Evolutionary conservation across 2,329 filamentous ascomycete genomes (phyloP).

Genomic region (Aspergillus neotritici): DNA sequence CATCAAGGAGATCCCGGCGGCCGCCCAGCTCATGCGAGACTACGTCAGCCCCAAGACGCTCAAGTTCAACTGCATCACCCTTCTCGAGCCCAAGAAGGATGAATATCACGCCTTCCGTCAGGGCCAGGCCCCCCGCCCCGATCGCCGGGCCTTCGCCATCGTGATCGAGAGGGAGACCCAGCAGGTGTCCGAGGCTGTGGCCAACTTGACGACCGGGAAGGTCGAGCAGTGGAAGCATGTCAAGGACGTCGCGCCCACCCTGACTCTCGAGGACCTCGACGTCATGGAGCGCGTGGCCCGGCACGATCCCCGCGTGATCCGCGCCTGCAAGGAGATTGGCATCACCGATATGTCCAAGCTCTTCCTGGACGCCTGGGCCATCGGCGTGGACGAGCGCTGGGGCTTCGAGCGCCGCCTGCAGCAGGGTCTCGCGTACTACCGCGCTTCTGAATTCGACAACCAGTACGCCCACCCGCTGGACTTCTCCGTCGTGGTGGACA

Average conservation of each 20-base stretch:
- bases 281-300: too few species aligned
- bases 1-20: constrained; percentile 16
- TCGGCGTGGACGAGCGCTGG: constrained; percentile 34
- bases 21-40: neutral
- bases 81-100: constrained; percentile 44
- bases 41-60: constrained; percentile 10
- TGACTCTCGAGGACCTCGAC: too few species aligned
- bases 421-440: constrained; percentile 32
- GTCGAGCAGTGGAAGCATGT: constrained; percentile 1
- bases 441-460: constrained; percentile 25
- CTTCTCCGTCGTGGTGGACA: constrained; percentile 23
- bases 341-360: constrained; percentile 34
- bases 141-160: constrained; percentile 42
- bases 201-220: constrained; percentile 11
- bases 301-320: constrained; percentile 16
- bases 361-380: constrained; percentile 33
- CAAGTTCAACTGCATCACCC: constrained; percentile 47
- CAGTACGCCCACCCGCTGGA: constrained; percentile 29
- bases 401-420: constrained; percentile 30
- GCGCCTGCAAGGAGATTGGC: constrained; percentile 31
- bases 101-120: constrained; percentile 31
- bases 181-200: constrained; percentile 17
- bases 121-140: constrained; percentile 25
- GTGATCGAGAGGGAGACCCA: constrained; percentile 35
- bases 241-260: neutral